phyloP scores from a whole-genome alignment of 129 eudicot species.

The carrot (Daucus carota) region DH1_v3.0 NC_030382.2:48586001-48586500 shows the following conservation, averaged over 20 bases:
- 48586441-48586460: neutral
- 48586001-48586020: constrained; percentile 4
- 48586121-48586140: neutral
- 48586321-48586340: neutral
- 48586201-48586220: constrained; percentile 83
- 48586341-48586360: neutral
- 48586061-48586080: neutral
- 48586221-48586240: constrained; percentile 68
- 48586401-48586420: neutral
- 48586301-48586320: constrained; percentile 67
- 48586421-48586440: neutral
- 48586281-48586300: constrained; percentile 41
- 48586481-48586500: neutral
- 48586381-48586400: neutral
- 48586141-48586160: constrained; percentile 43
- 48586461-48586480: neutral
- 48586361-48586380: neutral
- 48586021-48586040: neutral
- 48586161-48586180: constrained; percentile 91
- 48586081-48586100: neutral
- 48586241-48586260: constrained; percentile 61
- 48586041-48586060: neutral
- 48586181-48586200: constrained; percentile 71
- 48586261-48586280: constrained; percentile 28
- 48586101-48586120: neutral